Percentiles rank a stretch among this genome's conserved stretches.
phyloP scores from a whole-genome alignment of 257 asterid species.

The Solanum gracilifrons region DNA sequence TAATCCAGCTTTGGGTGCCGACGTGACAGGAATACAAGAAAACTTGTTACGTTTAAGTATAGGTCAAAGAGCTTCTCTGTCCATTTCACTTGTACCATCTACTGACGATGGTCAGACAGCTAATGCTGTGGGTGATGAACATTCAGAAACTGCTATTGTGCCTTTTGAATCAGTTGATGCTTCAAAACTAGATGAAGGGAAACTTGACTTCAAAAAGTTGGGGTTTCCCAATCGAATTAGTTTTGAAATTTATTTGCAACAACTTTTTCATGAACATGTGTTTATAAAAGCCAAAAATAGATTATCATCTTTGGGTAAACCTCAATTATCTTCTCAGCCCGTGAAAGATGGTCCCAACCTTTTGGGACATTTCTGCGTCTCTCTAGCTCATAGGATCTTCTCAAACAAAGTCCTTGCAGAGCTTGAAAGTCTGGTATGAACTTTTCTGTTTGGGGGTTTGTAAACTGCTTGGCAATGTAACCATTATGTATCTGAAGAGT shows the following conservation, averaged over 20 bases:
- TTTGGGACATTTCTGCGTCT: slow-evolving; percentile 81
- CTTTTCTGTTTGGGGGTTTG: background rate
- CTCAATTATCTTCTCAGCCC: slow-evolving; percentile 46
- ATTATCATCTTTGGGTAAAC: slow-evolving; percentile 30
- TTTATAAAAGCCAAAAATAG: slow-evolving; percentile 67
- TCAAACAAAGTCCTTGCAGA: slow-evolving; percentile 64
- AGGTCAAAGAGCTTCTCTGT: slow-evolving; percentile 72
- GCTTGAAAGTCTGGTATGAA: slow-evolving; percentile 80
- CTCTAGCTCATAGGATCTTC: slow-evolving; percentile 93
- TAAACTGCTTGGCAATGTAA: background rate
- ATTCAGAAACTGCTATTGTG: slow-evolving; percentile 22
- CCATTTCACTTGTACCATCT: slow-evolving; percentile 62
- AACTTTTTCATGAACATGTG: slow-evolving; percentile 79
- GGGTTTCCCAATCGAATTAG: slow-evolving; percentile 59
- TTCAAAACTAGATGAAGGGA: slow-evolving; percentile 30
- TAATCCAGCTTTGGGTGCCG: slow-evolving; percentile 46
- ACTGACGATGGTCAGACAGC: slow-evolving; percentile 34
- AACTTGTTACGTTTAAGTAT: slow-evolving; percentile 60
- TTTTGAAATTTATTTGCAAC: slow-evolving; percentile 74
- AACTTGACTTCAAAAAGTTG: slow-evolving; percentile 21
- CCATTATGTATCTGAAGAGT: background rate
- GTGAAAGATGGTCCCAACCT: slow-evolving; percentile 52
- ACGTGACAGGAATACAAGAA: slow-evolving; percentile 82
- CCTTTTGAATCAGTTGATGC: slow-evolving; percentile 27
- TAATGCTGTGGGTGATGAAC: slow-evolving; percentile 14